Evolutionary conservation across 257 asterid species (phyloP), one percentile per base, ranked within the genome.

Genomic region (Capsicum pubescens): DNA sequence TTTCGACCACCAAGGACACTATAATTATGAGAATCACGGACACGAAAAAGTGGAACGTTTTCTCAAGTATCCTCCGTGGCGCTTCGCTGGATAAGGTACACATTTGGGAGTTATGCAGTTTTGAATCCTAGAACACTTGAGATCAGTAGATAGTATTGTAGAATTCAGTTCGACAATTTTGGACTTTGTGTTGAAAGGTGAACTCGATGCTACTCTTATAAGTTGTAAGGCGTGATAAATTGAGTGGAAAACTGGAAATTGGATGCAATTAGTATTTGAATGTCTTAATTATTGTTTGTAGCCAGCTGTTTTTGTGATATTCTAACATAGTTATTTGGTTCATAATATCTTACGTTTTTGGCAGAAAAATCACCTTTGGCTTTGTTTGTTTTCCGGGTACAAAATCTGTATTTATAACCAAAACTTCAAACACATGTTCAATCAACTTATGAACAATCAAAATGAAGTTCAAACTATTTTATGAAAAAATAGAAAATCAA

Each of bases 11-110:
- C 17, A 46, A 71, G 58, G 79, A 46, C 58, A 46, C 58, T 19
- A 46, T 6, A 46, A 46, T 54, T n/a, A 4, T 71, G 58, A 71
- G 79, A 71, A 71, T 46, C 58, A 46, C n/a, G n/a, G 58, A n/a
- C 3, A 39, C 58, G 32, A 0, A n/a, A 1, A 71, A 8, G 79
- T 5, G 57, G 79, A 46, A 12, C 35, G 11, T 17, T 44, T 5
- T 71, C 58, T n/a, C 36, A n/a, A n/a, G 56, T 9, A 46, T 71
- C 54, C 79, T 71, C 79, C 79, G n/a, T 46, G 58, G 8, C 4
- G 36, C 58, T 71, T 44, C 58, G 46, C 79, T 46, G 9, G 58
- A n/a, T 71, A 71, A 71, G 58, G 58, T 11, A 71, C 58, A 71
- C 79, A 46, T 71, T 46, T 17, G 7, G 36, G 16, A 44, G 57